A percentile compares a stretch with the other conserved stretches of the same genome.
Conservation (phyloP, 768 basidiomycete genomes). For the Botryobasidium botryosum region DNA sequence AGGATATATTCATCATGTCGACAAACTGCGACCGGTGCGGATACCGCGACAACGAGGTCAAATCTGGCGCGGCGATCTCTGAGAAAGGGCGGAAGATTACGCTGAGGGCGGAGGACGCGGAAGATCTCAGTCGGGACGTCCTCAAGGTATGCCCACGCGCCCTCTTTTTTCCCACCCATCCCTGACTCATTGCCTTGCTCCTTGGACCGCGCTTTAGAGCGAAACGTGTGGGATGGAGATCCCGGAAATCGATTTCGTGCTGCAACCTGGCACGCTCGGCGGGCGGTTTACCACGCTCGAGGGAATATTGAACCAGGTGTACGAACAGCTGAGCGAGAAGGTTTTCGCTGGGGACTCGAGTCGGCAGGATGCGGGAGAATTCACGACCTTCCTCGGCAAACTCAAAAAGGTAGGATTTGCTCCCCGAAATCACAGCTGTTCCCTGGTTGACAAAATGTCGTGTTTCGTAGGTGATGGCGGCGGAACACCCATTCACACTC, state of each 20-base stretch:
- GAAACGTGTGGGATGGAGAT: conserved; percentile 81
- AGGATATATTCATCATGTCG: conserved; percentile 97
- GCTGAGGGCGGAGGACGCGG: conserved; percentile 77
- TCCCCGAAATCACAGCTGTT: background rate
- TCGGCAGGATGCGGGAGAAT: conserved; percentile 24
- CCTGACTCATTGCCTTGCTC: background rate
- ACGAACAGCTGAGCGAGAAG: conserved; percentile 87
- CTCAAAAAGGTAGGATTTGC: conserved; percentile 48
- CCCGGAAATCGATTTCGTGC: conserved; percentile 85
- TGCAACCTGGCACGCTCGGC: conserved; percentile 86
- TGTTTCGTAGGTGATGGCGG: conserved; percentile 48
- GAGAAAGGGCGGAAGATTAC: conserved; percentile 72
- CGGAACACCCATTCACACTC: conserved; percentile 66
- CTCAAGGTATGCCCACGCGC: conserved; percentile 52
- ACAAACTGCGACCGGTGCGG: conserved; percentile 93
- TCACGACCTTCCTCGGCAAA: conserved; percentile 56
- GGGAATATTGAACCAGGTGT: conserved; percentile 84
- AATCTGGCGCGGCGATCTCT: conserved; percentile 82
- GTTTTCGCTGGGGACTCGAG: conserved; percentile 31
- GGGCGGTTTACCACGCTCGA: conserved; percentile 96
- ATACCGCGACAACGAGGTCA: conserved; percentile 95
- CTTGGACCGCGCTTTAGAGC: conserved; percentile 35
- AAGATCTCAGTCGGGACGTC: conserved; percentile 85
- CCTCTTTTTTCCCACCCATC: background rate
- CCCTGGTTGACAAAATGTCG: background rate